Evolutionary conservation across 2,329 filamentous ascomycete genomes (phyloP), one percentile per base, ranked within the genome.

Genomic region (Clarireedia monteithiana): DNA sequence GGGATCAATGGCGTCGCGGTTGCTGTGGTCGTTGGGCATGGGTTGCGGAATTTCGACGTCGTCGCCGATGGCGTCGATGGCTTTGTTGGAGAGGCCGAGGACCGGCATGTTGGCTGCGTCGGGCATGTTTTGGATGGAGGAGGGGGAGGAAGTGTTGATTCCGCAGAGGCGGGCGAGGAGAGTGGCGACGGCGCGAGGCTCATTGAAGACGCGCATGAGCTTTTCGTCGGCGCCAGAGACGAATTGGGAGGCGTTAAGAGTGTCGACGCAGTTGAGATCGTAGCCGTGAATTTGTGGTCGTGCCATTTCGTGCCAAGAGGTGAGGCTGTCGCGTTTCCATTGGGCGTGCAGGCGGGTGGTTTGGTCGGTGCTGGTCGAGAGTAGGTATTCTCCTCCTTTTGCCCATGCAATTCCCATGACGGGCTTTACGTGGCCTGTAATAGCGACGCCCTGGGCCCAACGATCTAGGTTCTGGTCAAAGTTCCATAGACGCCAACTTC

Each of bases 261-360:
- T 81, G 66, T 91, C 88, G 60, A 97, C 85, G 70, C 94, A 97
- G 75, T 97, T 99, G 54, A 99, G 79, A 70, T 99, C 92, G 70
- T 99, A 99, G 39, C 94, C 94, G 69, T 99, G 94, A 62, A 99
- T 99, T 70, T 99, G 94, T 4, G 94, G 94, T 50, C 94, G 80
- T 1, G 91, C 87, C 76, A 97, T 91, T 70, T 99, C 94, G 71
- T 97, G 92, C 94, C 94, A 99, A 10, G 89, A 90, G 12, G 64
- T 66, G 3, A 67, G 64, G 70, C 71, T 30, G 39, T 62, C 58
- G 17, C 76, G 75, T 58, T 78, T 80, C 94, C 92, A 97, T 66
- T 84, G 76, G 1, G 89, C 86, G 69, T 92, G 89, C 20, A 97
- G 77, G 49, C 94, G 81, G 3, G 92, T 96, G 0, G 94, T 99